Base-by-base conservation (phyloP, 192 early-diverging fungal genomes). In the Backusella parvicylindrica region DNA sequence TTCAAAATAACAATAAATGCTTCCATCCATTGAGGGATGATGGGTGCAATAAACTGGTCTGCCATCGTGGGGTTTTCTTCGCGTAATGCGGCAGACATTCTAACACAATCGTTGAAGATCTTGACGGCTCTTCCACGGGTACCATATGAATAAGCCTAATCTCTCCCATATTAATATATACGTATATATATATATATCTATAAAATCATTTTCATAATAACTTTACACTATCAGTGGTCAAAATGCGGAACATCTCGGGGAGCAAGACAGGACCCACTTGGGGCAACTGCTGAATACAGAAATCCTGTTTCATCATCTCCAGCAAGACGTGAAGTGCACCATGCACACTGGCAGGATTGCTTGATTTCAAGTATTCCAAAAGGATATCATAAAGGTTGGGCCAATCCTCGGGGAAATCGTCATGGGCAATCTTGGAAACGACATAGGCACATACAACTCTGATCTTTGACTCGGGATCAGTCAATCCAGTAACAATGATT, bases 321-420 rank as follows among this genome's bases (percentile, higher is more conserved):
- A 86, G 79, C 26, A 95, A 80, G 6, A 97, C 95, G 66, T 91
- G 87, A 91, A 99, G 92, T 15, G 95, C 89, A 60, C 96, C 93
- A 77, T 95, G 95, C 21, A 96, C 91, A 68, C 92, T 90, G 35
- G 94, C 85, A 3, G 90, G 71, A 23, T 84, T 83, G 60, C 87
- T 90, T 32, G 85, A 80, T 63, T 88, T 90, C 68, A 96, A 81
- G 69, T 88, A 83, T 12, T 82, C 83, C 18, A 95, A 82, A 32
- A 97, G 85, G 60, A 91, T 82, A 75, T 92, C 90, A 77, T 98
- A 89, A 33, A 99, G 87, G 65, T 94, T 90, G 15, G 94, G 93
- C 97, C 97, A 99, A 30, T 91, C 84, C 76, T 97, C 96, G 6
- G 96, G 96, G 90, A 93, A 97, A 86, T 99, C 97, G 47, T 92